phyloP scores from a whole-genome alignment of 805 yeast genomes.

The Hemisphaericaspora nanyangensis region DNA sequence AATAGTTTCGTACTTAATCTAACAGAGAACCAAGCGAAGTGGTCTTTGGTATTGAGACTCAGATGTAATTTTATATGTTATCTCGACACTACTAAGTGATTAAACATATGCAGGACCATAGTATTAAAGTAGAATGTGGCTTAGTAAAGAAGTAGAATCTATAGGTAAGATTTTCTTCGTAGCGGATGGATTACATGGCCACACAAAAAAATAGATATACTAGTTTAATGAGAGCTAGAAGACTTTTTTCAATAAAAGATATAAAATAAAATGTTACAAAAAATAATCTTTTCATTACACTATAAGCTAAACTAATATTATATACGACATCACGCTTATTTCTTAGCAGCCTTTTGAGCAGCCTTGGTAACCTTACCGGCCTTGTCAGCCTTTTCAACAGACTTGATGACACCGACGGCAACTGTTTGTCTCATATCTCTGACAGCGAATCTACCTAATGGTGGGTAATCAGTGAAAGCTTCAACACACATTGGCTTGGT shows the following conservation, averaged over 20 bases:
- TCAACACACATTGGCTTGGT: constrained; percentile 44
- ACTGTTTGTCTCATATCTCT: constrained; percentile 99
- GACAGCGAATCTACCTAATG: constrained; percentile 57
- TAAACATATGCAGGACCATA: no score
- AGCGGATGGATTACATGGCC: no score
- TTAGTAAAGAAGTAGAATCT: no score
- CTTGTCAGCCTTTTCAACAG: constrained; percentile 45
- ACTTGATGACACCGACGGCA: constrained; percentile 98
- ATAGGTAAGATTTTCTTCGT: no score
- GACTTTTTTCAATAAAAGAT: background rate
- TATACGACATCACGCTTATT: constrained; percentile 24
- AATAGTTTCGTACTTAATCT: no score
- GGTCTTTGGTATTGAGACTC: no score
- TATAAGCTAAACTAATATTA: background rate
- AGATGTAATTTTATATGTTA: no score
- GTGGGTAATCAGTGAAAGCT: constrained; percentile 43
- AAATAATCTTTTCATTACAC: background rate
- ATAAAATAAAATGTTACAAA: background rate
- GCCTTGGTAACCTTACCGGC: constrained; percentile 50
- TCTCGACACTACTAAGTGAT: no score
- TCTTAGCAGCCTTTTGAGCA: constrained; percentile 46
- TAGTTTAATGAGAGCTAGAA: no score
- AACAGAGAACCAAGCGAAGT: no score
- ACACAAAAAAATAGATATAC: no score
- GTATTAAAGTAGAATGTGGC: no score